Conservation (phyloP, 2,329 filamentous ascomycete species). For the Tolypocladium amazonense region DNA sequence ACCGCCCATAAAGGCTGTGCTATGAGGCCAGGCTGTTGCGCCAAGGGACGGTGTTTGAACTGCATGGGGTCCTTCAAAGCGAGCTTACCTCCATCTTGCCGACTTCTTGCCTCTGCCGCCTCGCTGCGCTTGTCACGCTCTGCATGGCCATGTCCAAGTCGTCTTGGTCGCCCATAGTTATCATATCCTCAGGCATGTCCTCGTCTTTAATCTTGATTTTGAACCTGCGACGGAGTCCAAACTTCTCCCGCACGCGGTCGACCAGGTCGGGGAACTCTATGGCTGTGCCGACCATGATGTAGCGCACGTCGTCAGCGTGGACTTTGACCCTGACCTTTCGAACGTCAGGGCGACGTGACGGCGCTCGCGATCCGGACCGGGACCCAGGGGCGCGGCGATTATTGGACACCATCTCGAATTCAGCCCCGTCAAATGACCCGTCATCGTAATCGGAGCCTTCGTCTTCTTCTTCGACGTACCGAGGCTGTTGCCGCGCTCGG, state of each 20-base stretch:
- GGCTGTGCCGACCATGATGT: conserved; percentile 71
- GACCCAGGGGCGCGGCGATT: conserved; percentile 35
- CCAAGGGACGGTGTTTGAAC: neutral
- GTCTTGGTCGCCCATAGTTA: conserved; percentile 93
- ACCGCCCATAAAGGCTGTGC: neutral
- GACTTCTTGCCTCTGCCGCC: conserved; percentile 66
- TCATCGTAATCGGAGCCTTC: conserved; percentile 66
- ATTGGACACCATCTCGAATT: conserved; percentile 68
- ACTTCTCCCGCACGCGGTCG: conserved; percentile 76
- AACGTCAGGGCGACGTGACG: conserved; percentile 53
- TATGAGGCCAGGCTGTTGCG: neutral
- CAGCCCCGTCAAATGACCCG: conserved; percentile 60
- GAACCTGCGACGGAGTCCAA: conserved; percentile 65
- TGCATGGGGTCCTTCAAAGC: neutral
- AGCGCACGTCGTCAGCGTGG: conserved; percentile 81
- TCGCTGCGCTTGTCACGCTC: conserved; percentile 55
- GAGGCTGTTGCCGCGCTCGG: conserved; percentile 31
- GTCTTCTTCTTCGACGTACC: conserved; percentile 73
- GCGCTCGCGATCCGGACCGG: conserved; percentile 38
- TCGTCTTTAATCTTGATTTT: conserved; percentile 87
- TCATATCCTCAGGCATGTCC: conserved; percentile 71
- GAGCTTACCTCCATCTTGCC: conserved; percentile 86
- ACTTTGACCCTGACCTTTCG: conserved; percentile 85
- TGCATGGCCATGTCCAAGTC: conserved; percentile 83
- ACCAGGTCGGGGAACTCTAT: conserved; percentile 70